Evolutionary conservation across 1,139 yeast genomes (phyloP).

Genomic region (Saccharomyces pastorianus): DNA sequence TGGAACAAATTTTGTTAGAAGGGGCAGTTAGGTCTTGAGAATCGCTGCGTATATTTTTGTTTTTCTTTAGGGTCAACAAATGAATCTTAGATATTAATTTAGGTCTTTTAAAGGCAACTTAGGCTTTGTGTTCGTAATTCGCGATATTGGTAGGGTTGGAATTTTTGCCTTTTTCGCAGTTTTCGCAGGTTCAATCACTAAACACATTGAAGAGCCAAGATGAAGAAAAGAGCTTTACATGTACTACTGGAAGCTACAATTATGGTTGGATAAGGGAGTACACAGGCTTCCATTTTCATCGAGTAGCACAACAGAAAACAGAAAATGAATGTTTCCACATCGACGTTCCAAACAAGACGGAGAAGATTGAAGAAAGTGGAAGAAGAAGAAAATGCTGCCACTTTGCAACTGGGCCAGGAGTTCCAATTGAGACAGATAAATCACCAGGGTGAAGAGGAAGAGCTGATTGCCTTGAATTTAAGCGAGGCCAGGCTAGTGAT

Average conservation of each 20-base stretch:
- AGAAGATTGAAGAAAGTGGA: slow-evolving; percentile 63
- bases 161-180: background rate
- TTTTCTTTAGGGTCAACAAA: no score
- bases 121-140: no score
- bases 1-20: background rate
- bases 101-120: no score
- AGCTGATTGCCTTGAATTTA: slow-evolving; percentile 73
- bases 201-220: background rate
- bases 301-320: background rate
- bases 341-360: slow-evolving; percentile 77
- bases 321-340: slow-evolving; percentile 77
- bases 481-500: slow-evolving; percentile 86
- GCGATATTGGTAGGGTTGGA: background rate
- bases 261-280: background rate
- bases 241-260: background rate
- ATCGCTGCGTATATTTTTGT: background rate
- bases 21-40: background rate
- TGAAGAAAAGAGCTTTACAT: background rate
- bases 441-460: slow-evolving; percentile 70
- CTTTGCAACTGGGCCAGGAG: slow-evolving; percentile 83
- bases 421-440: slow-evolving; percentile 74
- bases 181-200: background rate
- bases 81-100: no score
- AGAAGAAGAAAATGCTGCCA: slow-evolving; percentile 84
- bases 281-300: background rate